phyloP scores from a whole-genome alignment of 202 grass and related monocot species.

The Panicum hallii region DNA sequence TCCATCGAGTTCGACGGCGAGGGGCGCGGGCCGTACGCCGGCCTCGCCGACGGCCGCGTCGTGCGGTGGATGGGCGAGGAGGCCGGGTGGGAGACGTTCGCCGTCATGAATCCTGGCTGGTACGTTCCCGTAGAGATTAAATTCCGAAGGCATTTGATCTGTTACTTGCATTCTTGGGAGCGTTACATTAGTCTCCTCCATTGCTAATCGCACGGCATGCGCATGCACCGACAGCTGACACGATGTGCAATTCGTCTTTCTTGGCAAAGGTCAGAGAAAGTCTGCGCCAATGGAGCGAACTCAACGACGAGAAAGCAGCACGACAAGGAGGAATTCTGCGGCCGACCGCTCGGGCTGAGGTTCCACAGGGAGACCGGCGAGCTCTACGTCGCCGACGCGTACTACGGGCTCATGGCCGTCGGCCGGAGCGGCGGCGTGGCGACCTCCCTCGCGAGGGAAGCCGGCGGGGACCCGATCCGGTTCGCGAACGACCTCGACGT shows the following conservation, averaged over 20 bases:
- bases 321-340: conserved; percentile 69
- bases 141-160: background rate
- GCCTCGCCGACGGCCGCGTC: conserved; percentile 86
- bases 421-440: conserved; percentile 66
- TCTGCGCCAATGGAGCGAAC: conserved; percentile 66
- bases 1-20: conserved; percentile 85
- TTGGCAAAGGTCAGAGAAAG: conserved; percentile 63
- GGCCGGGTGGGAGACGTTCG: conserved; percentile 84
- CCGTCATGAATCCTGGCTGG: conserved; percentile 74
- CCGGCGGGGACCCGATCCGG: conserved; percentile 57
- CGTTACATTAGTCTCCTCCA: too few species aligned
- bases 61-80: conserved; percentile 84
- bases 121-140: conserved; percentile 16
- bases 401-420: conserved; percentile 76
- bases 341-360: conserved; percentile 85
- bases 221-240: background rate
- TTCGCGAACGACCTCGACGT: conserved; percentile 96
- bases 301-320: conserved; percentile 76
- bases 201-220: background rate
- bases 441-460: conserved; percentile 62
- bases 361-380: conserved; percentile 69
- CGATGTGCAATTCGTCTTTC: background rate
- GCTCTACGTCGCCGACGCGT: conserved; percentile 87
- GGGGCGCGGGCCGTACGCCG: conserved; percentile 79
- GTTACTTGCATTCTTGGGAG: background rate